Evolutionary conservation across 2,329 filamentous ascomycete genomes (phyloP).

Genomic region (Arthrobotrys sphaeroides): DNA sequence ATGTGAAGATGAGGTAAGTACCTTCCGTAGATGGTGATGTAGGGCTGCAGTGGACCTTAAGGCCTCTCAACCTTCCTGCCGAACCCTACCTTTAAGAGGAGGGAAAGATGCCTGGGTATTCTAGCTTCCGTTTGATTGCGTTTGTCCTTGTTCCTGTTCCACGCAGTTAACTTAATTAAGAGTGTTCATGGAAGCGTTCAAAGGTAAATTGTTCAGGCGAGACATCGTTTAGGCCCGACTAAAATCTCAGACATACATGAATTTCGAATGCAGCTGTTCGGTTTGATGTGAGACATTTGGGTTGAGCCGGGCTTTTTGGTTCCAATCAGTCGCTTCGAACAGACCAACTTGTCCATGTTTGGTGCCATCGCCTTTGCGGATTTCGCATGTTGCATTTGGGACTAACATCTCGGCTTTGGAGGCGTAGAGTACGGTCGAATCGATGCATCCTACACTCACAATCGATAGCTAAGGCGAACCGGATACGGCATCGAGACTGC

Average conservation of each 20-base stretch:
- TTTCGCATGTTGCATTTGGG: no score
- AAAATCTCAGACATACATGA: slow-evolving; percentile 44
- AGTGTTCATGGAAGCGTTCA: background rate
- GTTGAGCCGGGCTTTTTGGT: no score
- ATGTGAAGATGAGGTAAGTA: background rate
- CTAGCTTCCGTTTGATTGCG: slow-evolving; percentile 6
- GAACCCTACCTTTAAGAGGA: background rate
- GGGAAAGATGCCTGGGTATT: background rate
- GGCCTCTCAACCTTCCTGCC: background rate
- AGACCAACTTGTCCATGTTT: no score
- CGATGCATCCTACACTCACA: no score
- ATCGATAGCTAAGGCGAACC: no score
- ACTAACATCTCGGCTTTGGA: no score
- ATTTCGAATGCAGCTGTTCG: slow-evolving; percentile 7
- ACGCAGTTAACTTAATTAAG: no score
- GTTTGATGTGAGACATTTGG: slow-evolving; percentile 16
- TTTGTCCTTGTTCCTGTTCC: background rate
- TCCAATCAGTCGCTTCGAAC: no score
- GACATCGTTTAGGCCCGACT: slow-evolving; percentile 33
- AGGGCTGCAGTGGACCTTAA: slow-evolving; percentile 27
- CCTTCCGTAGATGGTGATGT: slow-evolving; percentile 41
- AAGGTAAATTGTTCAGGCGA: slow-evolving; percentile 1
- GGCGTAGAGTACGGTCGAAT: no score
- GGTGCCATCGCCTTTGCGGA: no score
- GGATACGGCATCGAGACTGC: no score